These are phyloP conservation scores for Exophiala sp. DNA, from an alignment of 2,329 filamentous ascomycete species.

Conservation along the genomic window DNA sequence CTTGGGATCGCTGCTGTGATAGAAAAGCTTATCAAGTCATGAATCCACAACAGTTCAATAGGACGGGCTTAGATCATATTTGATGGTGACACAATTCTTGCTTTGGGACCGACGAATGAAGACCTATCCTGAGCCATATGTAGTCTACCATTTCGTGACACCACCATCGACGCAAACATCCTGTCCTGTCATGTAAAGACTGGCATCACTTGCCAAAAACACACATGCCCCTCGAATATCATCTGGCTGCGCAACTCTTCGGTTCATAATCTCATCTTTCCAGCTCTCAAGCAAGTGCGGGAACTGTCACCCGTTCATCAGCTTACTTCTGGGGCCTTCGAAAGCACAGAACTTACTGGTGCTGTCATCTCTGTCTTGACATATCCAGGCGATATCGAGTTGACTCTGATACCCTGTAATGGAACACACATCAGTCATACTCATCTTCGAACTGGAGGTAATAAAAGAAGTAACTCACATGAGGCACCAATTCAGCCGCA, in stretches of 20 bases:
- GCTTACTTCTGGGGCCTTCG: background rate
- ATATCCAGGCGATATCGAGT: constrained; percentile 43
- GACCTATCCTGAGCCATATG: background rate
- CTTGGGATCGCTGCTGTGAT: constrained; percentile 40
- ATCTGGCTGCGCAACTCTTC: constrained; percentile 47
- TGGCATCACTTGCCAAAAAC: constrained; percentile 49
- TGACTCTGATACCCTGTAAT: constrained; percentile 41
- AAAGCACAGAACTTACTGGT: constrained; percentile 24
- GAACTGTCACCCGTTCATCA: constrained; percentile 33
- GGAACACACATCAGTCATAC: constrained; percentile 6
- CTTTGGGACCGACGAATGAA: background rate
- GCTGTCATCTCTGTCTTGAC: constrained; percentile 38
- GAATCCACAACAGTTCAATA: background rate
- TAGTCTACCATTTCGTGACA: constrained; percentile 21
- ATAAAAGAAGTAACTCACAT: constrained; percentile 27
- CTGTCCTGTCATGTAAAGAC: constrained; percentile 44
- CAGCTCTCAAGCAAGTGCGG: constrained; percentile 48
- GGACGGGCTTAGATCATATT: no score
- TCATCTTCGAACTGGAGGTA: background rate
- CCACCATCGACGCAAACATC: constrained; percentile 49
- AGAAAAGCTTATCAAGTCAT: constrained; percentile 7
- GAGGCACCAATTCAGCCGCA: constrained; percentile 43
- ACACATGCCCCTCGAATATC: constrained; percentile 50
- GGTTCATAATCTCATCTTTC: constrained; percentile 51
- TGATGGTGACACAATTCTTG: background rate